Percentiles rank a stretch among this genome's conserved stretches.
Evolutionary conservation across 768 basidiomycete species (phyloP).

Genomic region (Tulasnella calospora): DNA sequence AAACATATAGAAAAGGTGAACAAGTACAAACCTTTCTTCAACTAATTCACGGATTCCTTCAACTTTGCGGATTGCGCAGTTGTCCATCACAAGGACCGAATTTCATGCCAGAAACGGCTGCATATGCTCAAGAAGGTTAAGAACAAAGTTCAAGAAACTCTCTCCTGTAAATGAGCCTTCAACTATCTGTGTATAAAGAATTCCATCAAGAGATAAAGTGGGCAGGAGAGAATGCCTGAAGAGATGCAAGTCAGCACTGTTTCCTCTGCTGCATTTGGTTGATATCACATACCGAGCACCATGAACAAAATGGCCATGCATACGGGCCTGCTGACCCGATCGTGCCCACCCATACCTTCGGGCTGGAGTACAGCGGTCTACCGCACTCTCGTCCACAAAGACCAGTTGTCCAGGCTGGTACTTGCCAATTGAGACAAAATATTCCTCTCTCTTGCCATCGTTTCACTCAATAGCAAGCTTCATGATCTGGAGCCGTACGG

Average conservation of each 20-base stretch:
- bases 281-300: neutral
- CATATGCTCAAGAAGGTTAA: conserved; percentile 28
- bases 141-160: conserved; percentile 29
- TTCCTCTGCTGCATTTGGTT: too few species aligned
- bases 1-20: neutral
- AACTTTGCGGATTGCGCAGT: conserved; percentile 7
- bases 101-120: too few species aligned
- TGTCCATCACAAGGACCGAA: too few species aligned
- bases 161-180: neutral
- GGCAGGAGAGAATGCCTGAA: neutral
- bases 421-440: neutral
- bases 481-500: too few species aligned
- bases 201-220: too few species aligned
- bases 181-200: neutral
- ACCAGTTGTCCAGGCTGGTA: conserved; percentile 26
- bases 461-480: conserved; percentile 24
- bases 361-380: conserved; percentile 9
- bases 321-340: neutral
- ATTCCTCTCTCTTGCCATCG: conserved; percentile 9
- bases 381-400: conserved; percentile 27
- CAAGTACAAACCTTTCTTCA: neutral
- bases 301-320: neutral
- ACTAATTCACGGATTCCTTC: neutral
- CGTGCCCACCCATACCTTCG: neutral
- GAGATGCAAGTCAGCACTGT: too few species aligned